Evolutionary conservation across 2,329 filamentous ascomycete species (phyloP).

Genomic region (Dryadomyces quercivorus): DNA sequence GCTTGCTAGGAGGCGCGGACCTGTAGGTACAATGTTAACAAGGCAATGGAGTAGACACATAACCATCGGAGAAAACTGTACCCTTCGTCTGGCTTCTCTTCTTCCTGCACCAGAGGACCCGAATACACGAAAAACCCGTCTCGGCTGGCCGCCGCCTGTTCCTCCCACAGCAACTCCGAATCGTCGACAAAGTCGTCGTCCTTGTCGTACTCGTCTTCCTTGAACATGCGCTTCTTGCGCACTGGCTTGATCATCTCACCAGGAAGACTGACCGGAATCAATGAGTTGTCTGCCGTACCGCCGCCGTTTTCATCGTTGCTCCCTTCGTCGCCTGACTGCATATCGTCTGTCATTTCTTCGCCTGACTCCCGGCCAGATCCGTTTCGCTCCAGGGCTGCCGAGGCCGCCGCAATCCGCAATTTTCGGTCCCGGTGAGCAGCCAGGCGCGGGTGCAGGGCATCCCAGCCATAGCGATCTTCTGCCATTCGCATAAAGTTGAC

Average conservation of each 20-base stretch:
- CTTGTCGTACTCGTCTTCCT: conserved; percentile 74
- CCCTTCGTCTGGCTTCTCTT: conserved; percentile 55
- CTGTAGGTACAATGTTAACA: conserved; percentile 28
- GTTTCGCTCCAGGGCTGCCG: conserved; percentile 70
- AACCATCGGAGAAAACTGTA: conserved; percentile 23
- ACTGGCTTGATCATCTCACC: conserved; percentile 48
- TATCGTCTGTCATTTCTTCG: conserved; percentile 76
- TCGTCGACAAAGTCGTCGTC: conserved; percentile 84
- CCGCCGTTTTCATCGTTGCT: conserved; percentile 79
- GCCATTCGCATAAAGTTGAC: conserved; percentile 93
- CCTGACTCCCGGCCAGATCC: conserved; percentile 56
- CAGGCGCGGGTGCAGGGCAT: conserved; percentile 80
- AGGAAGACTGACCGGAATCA: conserved; percentile 24
- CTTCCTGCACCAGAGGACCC: conserved; percentile 77
- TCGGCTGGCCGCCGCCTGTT: conserved; percentile 83
- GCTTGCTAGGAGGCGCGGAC: conserved; percentile 60
- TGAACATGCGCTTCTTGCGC: conserved; percentile 70
- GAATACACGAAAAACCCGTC: conserved; percentile 98
- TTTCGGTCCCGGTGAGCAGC: conserved; percentile 82
- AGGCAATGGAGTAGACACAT: not conserved
- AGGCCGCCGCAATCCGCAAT: conserved; percentile 75
- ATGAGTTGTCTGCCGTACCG: conserved; percentile 29
- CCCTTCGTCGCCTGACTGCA: conserved; percentile 56
- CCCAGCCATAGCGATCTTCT: conserved; percentile 88
- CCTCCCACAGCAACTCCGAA: conserved; percentile 89